Evolutionary conservation across 257 asterid genomes (phyloP).

Genomic region (Haberlea rhodopensis): DNA sequence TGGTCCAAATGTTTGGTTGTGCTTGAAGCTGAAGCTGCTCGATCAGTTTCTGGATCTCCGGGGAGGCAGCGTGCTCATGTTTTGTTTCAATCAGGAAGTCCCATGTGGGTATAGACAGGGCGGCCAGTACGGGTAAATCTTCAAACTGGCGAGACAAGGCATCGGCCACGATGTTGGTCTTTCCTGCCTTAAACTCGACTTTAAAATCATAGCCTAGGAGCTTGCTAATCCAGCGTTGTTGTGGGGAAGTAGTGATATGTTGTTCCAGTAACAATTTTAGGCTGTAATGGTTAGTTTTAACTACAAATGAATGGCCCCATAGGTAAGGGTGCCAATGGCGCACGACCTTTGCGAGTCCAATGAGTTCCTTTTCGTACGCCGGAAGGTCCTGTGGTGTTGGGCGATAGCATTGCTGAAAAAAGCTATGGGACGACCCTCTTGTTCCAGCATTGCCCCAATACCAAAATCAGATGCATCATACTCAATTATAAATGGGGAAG

Average conservation of each 20-base stretch:
- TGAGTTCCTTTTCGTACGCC: too few species aligned
- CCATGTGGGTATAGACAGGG: too few species aligned
- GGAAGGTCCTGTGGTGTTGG: too few species aligned
- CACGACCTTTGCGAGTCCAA: too few species aligned
- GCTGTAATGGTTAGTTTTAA: background rate
- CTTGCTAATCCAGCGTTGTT: background rate
- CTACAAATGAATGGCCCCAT: background rate
- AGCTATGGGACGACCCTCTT: slow-evolving; percentile 6
- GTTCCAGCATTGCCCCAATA: background rate
- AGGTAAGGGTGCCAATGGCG: too few species aligned
- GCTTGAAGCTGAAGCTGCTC: too few species aligned
- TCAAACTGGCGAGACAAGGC: background rate
- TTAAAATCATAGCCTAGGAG: background rate
- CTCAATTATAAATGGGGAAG: background rate
- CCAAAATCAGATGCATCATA: slow-evolving; percentile 6
- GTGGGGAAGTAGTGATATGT: background rate
- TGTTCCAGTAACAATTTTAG: background rate
- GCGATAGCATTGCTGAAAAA: too few species aligned
- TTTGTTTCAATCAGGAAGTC: too few species aligned
- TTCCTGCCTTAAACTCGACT: background rate
- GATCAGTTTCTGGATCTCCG: too few species aligned
- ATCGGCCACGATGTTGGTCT: background rate
- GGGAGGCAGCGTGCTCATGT: background rate
- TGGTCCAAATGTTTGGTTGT: too few species aligned
- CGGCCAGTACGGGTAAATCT: too few species aligned